phyloP scores from a whole-genome alignment of 2,329 filamentous ascomycete species.

The Stachybotrys elegans region DNA sequence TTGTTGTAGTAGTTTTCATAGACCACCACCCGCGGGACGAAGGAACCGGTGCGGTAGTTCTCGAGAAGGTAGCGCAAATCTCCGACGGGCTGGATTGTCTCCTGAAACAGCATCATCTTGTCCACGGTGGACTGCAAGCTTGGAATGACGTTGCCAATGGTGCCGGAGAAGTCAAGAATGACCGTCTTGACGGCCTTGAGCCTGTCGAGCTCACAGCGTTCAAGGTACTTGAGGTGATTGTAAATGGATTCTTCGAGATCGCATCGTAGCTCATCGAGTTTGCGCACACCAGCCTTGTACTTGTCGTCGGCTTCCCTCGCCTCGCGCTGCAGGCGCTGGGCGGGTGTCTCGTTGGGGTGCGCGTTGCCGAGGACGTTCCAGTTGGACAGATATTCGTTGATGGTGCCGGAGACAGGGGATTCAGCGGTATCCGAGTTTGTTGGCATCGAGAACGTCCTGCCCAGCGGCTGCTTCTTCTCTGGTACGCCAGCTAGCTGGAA shows the following conservation, averaged over 20 bases:
- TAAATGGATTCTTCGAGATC: constrained; percentile 94
- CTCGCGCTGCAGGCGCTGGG: constrained; percentile 81
- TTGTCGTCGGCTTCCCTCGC: constrained; percentile 86
- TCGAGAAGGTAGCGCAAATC: constrained; percentile 92
- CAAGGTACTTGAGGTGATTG: constrained; percentile 88
- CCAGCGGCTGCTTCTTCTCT: constrained; percentile 73
- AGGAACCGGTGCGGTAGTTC: constrained; percentile 93
- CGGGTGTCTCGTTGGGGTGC: constrained; percentile 88
- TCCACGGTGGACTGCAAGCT: constrained; percentile 93
- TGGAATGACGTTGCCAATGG: constrained; percentile 96
- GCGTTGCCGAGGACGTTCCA: constrained; percentile 85
- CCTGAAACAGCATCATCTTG: constrained; percentile 98
- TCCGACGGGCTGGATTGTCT: constrained; percentile 89
- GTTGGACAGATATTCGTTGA: constrained; percentile 83
- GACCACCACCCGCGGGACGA: constrained; percentile 81
- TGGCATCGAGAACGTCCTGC: constrained; percentile 69
- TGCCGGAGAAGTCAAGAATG: constrained; percentile 93
- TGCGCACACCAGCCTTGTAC: constrained; percentile 82
- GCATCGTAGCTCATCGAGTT: constrained; percentile 85
- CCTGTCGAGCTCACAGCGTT: constrained; percentile 92
- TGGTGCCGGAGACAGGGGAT: constrained; percentile 74
- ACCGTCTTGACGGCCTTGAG: constrained; percentile 98
- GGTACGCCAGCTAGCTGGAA: constrained; percentile 85
- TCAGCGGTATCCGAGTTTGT: constrained; percentile 54
- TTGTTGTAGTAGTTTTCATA: constrained; percentile 99